Evolutionary conservation across 2,329 filamentous ascomycete genomes (phyloP).

Genomic region (Trichoderma sp.): DNA sequence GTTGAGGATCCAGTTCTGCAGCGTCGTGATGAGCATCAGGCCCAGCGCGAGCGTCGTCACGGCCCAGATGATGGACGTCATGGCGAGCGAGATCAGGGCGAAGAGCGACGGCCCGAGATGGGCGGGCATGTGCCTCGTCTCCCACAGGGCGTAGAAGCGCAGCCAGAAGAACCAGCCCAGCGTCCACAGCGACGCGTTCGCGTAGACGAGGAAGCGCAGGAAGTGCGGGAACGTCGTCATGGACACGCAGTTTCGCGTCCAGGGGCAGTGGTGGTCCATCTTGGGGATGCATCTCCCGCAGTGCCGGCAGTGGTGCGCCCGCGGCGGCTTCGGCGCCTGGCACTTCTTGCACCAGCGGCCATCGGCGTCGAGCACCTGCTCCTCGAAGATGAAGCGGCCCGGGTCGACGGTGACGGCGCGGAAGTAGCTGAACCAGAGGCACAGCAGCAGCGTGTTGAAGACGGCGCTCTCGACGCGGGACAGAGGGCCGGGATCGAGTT

Average conservation of each 20-base stretch:
- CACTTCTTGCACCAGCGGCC: conserved; percentile 73
- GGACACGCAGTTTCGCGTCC: conserved; percentile 80
- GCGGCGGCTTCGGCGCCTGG: conserved; percentile 66
- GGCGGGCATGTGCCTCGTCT: conserved; percentile 62
- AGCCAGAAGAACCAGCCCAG: conserved; percentile 59
- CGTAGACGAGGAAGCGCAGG: conserved; percentile 70
- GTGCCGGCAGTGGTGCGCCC: conserved; percentile 77
- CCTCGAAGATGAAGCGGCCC: conserved; percentile 50
- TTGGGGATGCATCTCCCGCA: conserved; percentile 72
- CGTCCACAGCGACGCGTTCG: conserved; percentile 61
- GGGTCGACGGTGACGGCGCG: conserved; percentile 56
- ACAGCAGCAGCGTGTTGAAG: conserved; percentile 64
- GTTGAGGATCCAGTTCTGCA: conserved; percentile 63
- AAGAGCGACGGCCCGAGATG: conserved; percentile 67
- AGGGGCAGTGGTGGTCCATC: conserved; percentile 87
- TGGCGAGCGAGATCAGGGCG: conserved; percentile 59
- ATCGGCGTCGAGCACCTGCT: conserved; percentile 34
- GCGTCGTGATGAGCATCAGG: conserved; percentile 62
- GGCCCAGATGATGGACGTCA: conserved; percentile 56
- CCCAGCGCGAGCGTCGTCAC: conserved; percentile 59
- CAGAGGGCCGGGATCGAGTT: conserved; percentile 59
- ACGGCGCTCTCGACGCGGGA: conserved; percentile 52
- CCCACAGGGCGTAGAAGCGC: conserved; percentile 60
- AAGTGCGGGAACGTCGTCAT: conserved; percentile 81
- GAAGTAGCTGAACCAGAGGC: conserved; percentile 69